These are phyloP conservation scores for Cordyceps fumosorosea DNA, from an alignment of 2,329 filamentous ascomycete species.

Conservation along the genomic window DNA sequence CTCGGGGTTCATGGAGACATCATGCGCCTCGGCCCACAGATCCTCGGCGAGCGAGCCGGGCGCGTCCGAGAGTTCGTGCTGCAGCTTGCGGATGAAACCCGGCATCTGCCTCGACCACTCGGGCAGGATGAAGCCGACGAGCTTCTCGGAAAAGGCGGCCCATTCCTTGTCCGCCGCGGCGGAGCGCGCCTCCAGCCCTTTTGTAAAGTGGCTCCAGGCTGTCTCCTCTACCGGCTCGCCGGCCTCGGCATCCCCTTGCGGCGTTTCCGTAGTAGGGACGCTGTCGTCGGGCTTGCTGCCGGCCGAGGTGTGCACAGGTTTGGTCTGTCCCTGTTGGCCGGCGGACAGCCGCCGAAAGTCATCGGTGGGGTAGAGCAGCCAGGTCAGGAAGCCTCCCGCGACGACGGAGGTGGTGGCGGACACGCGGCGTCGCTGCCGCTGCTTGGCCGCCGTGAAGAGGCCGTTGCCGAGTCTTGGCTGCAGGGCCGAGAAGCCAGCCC, in stretches of 20 bases:
- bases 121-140: conserved; percentile 69
- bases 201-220: conserved; percentile 44
- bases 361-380: conserved; percentile 38
- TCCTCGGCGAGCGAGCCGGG: conserved; percentile 85
- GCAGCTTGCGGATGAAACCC: conserved; percentile 71
- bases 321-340: neutral
- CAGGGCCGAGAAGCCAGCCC: neutral
- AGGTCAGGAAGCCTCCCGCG: conserved; percentile 32
- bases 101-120: conserved; percentile 76
- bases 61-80: conserved; percentile 78
- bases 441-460: conserved; percentile 4
- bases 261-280: neutral
- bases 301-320: neutral
- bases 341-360: conserved; percentile 34
- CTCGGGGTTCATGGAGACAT: conserved; percentile 78
- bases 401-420: conserved; percentile 22
- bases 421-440: neutral
- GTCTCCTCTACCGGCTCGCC: conserved; percentile 15
- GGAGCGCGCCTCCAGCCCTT: conserved; percentile 47
- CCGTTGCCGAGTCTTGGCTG: conserved; percentile 1
- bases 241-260: conserved; percentile 8
- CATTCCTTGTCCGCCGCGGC: conserved; percentile 49
- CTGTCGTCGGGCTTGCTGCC: neutral
- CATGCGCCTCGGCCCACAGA: conserved; percentile 87
- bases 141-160: conserved; percentile 45